Evolutionary conservation across 345 rosid species (phyloP).

Genomic region (Eutrema heterophyllum): DNA sequence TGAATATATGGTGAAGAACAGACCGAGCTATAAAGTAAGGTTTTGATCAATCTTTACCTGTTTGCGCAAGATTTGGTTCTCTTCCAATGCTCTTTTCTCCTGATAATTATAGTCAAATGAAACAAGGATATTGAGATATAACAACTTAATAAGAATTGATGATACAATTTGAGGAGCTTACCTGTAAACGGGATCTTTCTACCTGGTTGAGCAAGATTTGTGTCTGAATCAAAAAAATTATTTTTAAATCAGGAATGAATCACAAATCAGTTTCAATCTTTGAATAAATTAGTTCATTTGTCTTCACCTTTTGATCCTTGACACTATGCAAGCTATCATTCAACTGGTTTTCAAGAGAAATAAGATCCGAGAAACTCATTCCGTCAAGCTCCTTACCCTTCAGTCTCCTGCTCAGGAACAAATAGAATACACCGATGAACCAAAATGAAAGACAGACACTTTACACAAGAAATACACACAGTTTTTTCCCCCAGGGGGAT

Average conservation of each 20-base stretch:
- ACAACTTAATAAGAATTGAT: neutral
- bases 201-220: slow-evolving; percentile 24
- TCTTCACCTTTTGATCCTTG: slow-evolving; percentile 32
- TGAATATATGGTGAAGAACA: neutral
- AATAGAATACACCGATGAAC: neutral
- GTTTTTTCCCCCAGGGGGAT: neutral
- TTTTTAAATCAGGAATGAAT: neutral
- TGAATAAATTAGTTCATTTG: neutral
- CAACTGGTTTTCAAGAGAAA: slow-evolving; percentile 31
- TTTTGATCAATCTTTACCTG: slow-evolving; percentile 19
- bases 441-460: neutral
- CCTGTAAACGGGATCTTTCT: slow-evolving; percentile 29
- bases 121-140: neutral
- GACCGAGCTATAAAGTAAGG: neutral
- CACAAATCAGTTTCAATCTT: neutral
- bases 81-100: slow-evolving; percentile 32
- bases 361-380: slow-evolving; percentile 30
- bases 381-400: slow-evolving; percentile 33
- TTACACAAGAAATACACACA: neutral
- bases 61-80: slow-evolving; percentile 28
- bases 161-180: neutral
- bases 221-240: slow-evolving; percentile 16
- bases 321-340: slow-evolving; percentile 33
- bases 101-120: neutral
- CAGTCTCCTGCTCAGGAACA: slow-evolving; percentile 22